These are phyloP conservation scores for Ambrosiella xylebori DNA, from an alignment of 2,329 filamentous ascomycete species.

Conservation along the genomic window DNA sequence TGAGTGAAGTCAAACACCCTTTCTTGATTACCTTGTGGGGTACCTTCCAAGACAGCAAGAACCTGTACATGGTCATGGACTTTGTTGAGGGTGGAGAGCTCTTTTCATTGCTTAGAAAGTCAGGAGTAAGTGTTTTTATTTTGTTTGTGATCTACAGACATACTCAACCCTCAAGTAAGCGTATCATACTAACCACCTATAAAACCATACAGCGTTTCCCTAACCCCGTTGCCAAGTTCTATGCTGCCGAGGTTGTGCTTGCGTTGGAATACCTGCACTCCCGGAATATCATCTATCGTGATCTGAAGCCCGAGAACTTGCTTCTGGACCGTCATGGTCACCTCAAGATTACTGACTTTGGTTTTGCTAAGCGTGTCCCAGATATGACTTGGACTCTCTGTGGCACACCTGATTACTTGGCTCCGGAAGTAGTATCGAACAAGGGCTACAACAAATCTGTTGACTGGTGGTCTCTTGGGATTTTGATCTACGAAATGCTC, in stretches of 20 bases:
- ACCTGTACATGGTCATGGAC: slow-evolving; percentile 99
- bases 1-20: slow-evolving; percentile 91
- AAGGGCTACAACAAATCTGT: slow-evolving; percentile 99
- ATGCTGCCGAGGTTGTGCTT: slow-evolving; percentile 90
- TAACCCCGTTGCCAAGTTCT: slow-evolving; percentile 97
- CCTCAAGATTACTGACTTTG: slow-evolving; percentile 95
- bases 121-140: slow-evolving; percentile 44
- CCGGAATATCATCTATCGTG: slow-evolving; percentile 93
- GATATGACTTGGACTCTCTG: slow-evolving; percentile 99
- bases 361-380: slow-evolving; percentile 92
- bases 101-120: slow-evolving; percentile 88
- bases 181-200: background rate
- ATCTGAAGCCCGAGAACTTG: slow-evolving; percentile 89
- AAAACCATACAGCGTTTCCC: slow-evolving; percentile 59
- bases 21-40: slow-evolving; percentile 98
- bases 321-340: slow-evolving; percentile 84
- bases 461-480: slow-evolving; percentile 98
- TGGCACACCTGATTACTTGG: slow-evolving; percentile 92
- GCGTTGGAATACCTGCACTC: slow-evolving; percentile 90
- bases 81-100: slow-evolving; percentile 97
- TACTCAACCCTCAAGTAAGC: background rate
- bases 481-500: slow-evolving; percentile 98
- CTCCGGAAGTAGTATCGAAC: slow-evolving; percentile 94
- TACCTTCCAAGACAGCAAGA: slow-evolving; percentile 88
- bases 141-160: slow-evolving; percentile 1